Evolutionary conservation across 2,329 filamentous ascomycete species (phyloP).

Genomic region (Claviceps pusilla): DNA sequence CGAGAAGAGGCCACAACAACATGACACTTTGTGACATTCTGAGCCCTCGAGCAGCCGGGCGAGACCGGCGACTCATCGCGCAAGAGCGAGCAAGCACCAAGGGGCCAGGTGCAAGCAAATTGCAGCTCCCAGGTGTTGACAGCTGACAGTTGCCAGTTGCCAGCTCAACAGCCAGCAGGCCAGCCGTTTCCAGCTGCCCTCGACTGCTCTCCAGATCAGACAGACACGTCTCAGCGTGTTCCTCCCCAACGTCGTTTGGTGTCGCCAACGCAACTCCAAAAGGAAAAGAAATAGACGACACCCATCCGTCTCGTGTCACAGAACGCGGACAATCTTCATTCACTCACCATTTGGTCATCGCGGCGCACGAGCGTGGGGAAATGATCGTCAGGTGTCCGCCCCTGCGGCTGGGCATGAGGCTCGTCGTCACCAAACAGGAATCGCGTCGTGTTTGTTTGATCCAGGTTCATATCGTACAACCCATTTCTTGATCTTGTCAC

Average conservation of each 20-base stretch:
- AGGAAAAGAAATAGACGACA: not conserved
- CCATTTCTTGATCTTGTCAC: constrained; percentile 57
- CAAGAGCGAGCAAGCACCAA: not conserved
- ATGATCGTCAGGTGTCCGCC: constrained; percentile 59
- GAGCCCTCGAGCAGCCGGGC: not conserved
- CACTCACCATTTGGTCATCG: constrained; percentile 39
- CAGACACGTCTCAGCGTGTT: not conserved
- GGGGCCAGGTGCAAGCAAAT: not conserved
- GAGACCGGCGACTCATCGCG: not conserved
- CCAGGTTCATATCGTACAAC: constrained; percentile 53
- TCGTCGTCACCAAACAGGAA: constrained; percentile 80
- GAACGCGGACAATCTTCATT: not conserved
- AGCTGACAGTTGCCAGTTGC: not conserved
- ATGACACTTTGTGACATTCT: too few species aligned
- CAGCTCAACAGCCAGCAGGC: not conserved
- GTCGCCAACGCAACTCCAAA: not conserved
- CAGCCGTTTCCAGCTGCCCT: constrained; percentile 1
- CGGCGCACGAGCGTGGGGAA: constrained; percentile 73
- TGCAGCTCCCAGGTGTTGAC: constrained; percentile 1
- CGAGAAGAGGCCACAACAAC: not conserved
- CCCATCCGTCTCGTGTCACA: not conserved
- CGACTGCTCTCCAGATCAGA: not conserved
- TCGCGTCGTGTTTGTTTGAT: constrained; percentile 70
- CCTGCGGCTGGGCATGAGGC: constrained; percentile 26
- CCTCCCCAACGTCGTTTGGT: not conserved